phyloP scores from a whole-genome alignment of 192 early-diverging fungal species.

The Mortierella antarctica region DNA sequence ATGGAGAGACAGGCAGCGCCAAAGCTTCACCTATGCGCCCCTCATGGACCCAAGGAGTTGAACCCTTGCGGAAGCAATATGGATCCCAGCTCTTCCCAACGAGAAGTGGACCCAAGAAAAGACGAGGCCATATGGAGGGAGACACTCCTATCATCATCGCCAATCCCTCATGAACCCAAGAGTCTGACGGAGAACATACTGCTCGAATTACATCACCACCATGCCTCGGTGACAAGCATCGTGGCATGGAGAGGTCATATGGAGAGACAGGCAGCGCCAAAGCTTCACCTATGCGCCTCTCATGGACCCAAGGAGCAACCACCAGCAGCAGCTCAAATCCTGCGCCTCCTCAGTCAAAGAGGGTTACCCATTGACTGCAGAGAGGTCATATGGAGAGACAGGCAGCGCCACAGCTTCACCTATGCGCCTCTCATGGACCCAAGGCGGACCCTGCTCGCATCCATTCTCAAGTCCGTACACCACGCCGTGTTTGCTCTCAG shows the following conservation, averaged over 20 bases:
- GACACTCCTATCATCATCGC: background rate
- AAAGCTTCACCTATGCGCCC: constrained; percentile 11
- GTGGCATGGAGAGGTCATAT: constrained; percentile 18
- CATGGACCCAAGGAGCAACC: constrained; percentile 27
- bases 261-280: constrained; percentile 16
- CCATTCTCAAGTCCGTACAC: constrained; percentile 13
- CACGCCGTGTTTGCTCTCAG: constrained; percentile 8
- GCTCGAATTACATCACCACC: constrained; percentile 22
- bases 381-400: constrained; percentile 27
- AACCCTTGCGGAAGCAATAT: constrained; percentile 12
- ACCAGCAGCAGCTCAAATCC: constrained; percentile 9
- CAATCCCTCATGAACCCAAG: constrained; percentile 29
- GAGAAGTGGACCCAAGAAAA: constrained; percentile 29
- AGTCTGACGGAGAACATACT: constrained; percentile 34
- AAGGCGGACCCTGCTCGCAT: constrained; percentile 9
- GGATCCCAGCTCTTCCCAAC: constrained; percentile 19
- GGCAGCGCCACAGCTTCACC: constrained; percentile 15
- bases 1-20: constrained; percentile 15
- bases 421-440: constrained; percentile 30
- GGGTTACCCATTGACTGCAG: background rate
- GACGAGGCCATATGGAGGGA: constrained; percentile 25
- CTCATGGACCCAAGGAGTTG: constrained; percentile 22
- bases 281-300: constrained; percentile 19
- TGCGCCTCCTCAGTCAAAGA: constrained; percentile 7
- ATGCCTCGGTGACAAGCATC: background rate